A percentile compares a stretch with the other conserved stretches of the same genome.
phyloP scores from a whole-genome alignment of 805 yeast genomes.

The Spathaspora girioi region DNA sequence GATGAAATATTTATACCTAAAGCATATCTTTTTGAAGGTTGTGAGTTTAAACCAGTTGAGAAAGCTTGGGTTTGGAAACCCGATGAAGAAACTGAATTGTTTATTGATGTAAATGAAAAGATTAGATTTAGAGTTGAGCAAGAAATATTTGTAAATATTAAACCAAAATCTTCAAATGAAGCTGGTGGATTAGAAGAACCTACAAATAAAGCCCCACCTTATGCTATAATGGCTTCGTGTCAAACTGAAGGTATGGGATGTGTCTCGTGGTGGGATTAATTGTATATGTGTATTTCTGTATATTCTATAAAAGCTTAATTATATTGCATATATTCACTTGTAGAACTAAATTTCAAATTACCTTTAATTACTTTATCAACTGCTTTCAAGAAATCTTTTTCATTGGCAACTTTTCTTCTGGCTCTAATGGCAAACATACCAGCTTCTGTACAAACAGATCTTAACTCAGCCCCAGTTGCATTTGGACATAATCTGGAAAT shows the following conservation, averaged over 20 bases:
- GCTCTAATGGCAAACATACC: conserved; percentile 99
- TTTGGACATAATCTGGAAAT: conserved; percentile 97
- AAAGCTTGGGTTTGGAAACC: conserved; percentile 95
- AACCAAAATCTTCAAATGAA: conserved; percentile 69
- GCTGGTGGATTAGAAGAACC: conserved; percentile 36
- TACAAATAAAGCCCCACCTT: conserved; percentile 61
- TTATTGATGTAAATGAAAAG: conserved; percentile 85
- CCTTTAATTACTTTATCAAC: conserved; percentile 99
- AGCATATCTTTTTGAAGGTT: conserved; percentile 72
- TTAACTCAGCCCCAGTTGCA: conserved; percentile 96
- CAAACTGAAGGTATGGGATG: conserved; percentile 97
- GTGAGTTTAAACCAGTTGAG: conserved; percentile 65
- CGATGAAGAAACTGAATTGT: conserved; percentile 71
- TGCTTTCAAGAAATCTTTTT: conserved; percentile 95
- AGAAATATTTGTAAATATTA: conserved; percentile 78
- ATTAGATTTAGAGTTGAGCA: conserved; percentile 89
- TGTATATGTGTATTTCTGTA: not conserved
- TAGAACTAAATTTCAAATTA: conserved; percentile 93
- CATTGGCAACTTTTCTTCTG: conserved; percentile 96
- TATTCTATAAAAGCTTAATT: conserved; percentile 42
- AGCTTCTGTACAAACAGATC: conserved; percentile 98
- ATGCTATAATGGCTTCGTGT: conserved; percentile 83
- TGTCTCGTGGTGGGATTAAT: conserved; percentile 90
- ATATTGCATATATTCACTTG: conserved; percentile 98
- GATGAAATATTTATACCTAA: conserved; percentile 91